Conservation (phyloP, 208 protist genomes). For the Novymonas esmeraldas region DNA sequence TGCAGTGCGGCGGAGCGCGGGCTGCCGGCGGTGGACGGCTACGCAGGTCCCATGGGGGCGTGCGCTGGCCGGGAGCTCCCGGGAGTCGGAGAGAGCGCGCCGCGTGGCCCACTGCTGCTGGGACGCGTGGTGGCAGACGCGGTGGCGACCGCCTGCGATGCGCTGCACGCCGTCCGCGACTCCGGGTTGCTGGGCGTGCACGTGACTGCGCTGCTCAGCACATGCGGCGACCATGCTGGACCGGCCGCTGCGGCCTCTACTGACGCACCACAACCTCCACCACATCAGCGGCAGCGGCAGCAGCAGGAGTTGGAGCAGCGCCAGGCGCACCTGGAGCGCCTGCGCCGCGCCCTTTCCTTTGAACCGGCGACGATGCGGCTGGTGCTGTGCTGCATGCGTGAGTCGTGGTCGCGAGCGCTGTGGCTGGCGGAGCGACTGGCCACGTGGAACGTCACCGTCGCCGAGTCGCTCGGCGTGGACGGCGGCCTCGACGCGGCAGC, state of each 20-base stretch:
- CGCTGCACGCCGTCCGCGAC: slow-evolving; percentile 2
- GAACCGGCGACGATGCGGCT: background rate
- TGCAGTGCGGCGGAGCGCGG: slow-evolving; percentile 1
- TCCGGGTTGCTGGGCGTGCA: slow-evolving; percentile 3
- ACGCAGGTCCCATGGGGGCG: background rate
- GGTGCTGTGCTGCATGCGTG: slow-evolving; percentile 23
- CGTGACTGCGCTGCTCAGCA: no score
- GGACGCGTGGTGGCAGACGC: slow-evolving; percentile 13
- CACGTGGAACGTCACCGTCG: slow-evolving; percentile 12
- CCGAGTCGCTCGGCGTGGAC: background rate
- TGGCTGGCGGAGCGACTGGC: slow-evolving; percentile 17
- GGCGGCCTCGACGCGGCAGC: background rate
- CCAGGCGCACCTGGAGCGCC: background rate
- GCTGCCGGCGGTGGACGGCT: background rate
- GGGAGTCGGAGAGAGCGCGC: no score
- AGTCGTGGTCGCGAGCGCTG: slow-evolving; percentile 28
- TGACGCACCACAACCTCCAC: background rate
- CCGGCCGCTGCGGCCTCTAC: background rate
- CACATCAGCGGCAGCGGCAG: background rate
- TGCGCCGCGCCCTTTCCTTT: slow-evolving; percentile 9
- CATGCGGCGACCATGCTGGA: no score
- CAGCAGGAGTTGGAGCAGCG: no score
- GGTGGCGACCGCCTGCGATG: slow-evolving; percentile 14
- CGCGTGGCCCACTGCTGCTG: background rate
- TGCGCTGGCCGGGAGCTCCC: no score